Base-by-base conservation (phyloP, 345 rosid genomes). In the Brassica cretica region DNA sequence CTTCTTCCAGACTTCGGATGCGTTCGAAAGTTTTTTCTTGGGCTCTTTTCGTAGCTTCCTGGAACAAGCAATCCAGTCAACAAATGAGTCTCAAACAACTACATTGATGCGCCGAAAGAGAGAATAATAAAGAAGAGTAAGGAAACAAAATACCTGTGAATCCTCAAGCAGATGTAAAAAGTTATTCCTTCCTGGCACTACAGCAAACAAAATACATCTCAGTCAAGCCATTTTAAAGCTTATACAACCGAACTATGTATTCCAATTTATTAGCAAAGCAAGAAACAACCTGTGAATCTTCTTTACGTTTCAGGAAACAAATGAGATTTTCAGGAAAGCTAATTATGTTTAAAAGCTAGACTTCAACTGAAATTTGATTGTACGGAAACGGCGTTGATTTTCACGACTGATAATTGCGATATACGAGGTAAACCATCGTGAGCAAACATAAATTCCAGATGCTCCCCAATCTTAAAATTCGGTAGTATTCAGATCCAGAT, bases 31-130 rank as follows among this genome's bases (percentile, higher is more conserved):
- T 82, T 80, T 88, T 90, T 79, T 94, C 98, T 80, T 91, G 89
- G 39, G 87, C 90, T 82, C 83, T 89, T 85, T 87, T 92, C 74
- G 83, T 86, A 69, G 97, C 88, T 77, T 90, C 96, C 97, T 94
- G 83, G 5, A 84, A 64, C 74, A 72, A 68, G 69, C 53, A 66
- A 74, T 72, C 69, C 6, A 74, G 58, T 18, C 12, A 59, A 35
- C 32, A 75, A 32, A 44, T 66, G 68, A 29, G 35, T 30, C 69
- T 71, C 81, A 76, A 71, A 71, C 9, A 68, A 66, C 44, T 71
- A 76, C 51, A 49, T 37, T 37, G 78, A 64, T 63, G 68, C 29
- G 2, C 51, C 56, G 46, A 58, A 72, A 79, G 35, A 58, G 15
- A 29, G 65, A 39, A 66, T 25, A 61, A 15, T 5, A 70, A 71